phyloP scores from a whole-genome alignment of 176 grass and related monocot species.

The Leersia perrieri region DNA sequence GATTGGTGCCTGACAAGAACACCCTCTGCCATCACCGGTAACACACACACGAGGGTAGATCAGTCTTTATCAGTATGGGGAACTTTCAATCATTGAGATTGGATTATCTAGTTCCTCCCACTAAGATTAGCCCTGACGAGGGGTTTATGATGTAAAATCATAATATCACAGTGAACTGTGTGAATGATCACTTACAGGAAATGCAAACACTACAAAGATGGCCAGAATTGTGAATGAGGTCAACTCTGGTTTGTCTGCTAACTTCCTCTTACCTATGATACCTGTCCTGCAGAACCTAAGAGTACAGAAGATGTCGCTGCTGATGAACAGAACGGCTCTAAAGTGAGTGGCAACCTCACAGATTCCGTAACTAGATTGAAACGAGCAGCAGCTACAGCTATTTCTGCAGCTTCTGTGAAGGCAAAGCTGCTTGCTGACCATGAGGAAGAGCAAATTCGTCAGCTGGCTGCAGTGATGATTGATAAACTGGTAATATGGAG shows the following conservation, averaged over 20 bases:
- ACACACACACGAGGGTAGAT: not conserved
- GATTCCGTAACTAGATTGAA: slow-evolving; percentile 73
- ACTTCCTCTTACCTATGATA: slow-evolving; percentile 13
- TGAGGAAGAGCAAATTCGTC: slow-evolving; percentile 80
- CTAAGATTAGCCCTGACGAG: not conserved
- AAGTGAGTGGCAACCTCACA: slow-evolving; percentile 15
- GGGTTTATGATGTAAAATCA: slow-evolving; percentile 18
- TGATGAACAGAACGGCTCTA: slow-evolving; percentile 40
- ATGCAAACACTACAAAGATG: slow-evolving; percentile 1
- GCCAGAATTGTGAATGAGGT: slow-evolving; percentile 14
- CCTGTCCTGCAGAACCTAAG: slow-evolving; percentile 48
- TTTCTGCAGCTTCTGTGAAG: slow-evolving; percentile 89
- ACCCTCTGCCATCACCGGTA: too few relatives aligned
- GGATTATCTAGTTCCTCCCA: not conserved
- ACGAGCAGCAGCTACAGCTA: slow-evolving; percentile 73
- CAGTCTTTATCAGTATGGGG: not conserved
- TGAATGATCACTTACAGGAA: not conserved
- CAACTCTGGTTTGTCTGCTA: not conserved
- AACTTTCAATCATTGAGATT: not conserved
- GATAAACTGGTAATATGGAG: slow-evolving; percentile 75
- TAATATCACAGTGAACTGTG: slow-evolving; percentile 21
- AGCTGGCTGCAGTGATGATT: slow-evolving; percentile 69
- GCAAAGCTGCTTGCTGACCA: slow-evolving; percentile 81
- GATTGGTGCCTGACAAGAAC: not conserved
- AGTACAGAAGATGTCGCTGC: slow-evolving; percentile 30